These are phyloP conservation scores for Sporothrix humicola DNA, from an alignment of 2,329 filamentous ascomycete genomes.

Conservation along the genomic window DNA sequence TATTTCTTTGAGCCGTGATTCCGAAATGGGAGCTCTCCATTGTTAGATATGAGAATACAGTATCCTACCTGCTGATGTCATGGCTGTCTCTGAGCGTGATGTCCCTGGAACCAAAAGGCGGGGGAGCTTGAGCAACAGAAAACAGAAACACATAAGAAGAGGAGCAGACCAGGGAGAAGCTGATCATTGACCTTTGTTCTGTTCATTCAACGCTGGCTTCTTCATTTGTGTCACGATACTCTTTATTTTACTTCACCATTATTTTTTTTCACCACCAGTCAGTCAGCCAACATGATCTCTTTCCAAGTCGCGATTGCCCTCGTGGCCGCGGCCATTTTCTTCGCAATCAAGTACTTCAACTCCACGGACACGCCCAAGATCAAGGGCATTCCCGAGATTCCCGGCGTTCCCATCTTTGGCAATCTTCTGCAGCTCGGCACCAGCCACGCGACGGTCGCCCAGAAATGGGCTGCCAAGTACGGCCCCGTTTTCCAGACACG, in stretches of 20 bases:
- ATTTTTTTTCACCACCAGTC: background rate
- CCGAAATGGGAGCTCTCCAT: too few species aligned
- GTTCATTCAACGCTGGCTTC: background rate
- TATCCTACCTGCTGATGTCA: too few species aligned
- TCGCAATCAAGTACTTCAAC: constrained; percentile 2
- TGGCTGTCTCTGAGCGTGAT: too few species aligned
- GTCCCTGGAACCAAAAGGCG: background rate
- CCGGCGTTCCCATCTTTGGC: constrained; percentile 66
- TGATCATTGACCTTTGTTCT: background rate
- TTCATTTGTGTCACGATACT: background rate
- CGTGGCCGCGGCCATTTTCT: constrained; percentile 1
- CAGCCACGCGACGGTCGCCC: constrained; percentile 60
- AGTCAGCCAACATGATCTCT: constrained; percentile 1
- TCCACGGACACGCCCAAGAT: constrained; percentile 64
- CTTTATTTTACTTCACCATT: background rate
- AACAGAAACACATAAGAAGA: background rate
- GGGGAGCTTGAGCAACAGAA: background rate
- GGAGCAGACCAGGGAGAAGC: background rate
- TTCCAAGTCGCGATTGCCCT: constrained; percentile 8
- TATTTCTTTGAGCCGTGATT: too few species aligned
- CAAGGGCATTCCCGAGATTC: constrained; percentile 65
- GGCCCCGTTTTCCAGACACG: constrained; percentile 70
- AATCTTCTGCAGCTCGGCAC: constrained; percentile 65
- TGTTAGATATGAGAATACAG: background rate
- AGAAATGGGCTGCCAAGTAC: constrained; percentile 64